Evolutionary conservation across 805 yeast species (phyloP).

Genomic region (Brettanomyces sp.): DNA sequence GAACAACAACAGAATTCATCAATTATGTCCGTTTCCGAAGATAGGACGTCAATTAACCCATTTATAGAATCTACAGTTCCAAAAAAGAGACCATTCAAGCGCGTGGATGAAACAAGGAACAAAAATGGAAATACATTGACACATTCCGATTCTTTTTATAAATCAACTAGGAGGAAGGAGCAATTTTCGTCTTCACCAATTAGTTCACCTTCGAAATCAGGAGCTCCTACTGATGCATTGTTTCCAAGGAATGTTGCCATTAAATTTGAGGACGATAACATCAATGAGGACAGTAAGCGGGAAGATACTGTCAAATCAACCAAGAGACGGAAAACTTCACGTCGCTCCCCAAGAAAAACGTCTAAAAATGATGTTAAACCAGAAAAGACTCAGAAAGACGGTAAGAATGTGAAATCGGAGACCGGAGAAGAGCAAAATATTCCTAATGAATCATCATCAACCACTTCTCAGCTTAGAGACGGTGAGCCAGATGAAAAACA

Average conservation of each 20-base stretch:
- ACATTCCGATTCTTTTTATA: conserved; percentile 14
- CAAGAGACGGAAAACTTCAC: neutral
- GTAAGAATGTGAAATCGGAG: too few species aligned
- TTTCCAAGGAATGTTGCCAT: conserved; percentile 6
- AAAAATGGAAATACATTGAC: conserved; percentile 10
- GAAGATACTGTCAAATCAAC: neutral
- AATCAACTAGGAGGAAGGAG: conserved; percentile 14
- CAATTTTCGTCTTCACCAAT: conserved; percentile 14
- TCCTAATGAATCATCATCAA: too few species aligned
- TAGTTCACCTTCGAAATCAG: neutral
- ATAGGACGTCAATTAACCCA: neutral
- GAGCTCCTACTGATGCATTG: neutral
- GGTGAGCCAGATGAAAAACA: too few species aligned
- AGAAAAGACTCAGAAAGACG: too few species aligned
- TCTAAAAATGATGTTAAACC: too few species aligned
- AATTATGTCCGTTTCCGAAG: neutral
- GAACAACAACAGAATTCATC: neutral
- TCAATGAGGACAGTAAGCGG: neutral
- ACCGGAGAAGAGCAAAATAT: too few species aligned
- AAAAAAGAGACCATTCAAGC: conserved; percentile 6
- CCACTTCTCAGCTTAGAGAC: too few species aligned
- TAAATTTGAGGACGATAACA: conserved; percentile 1
- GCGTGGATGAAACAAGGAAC: conserved; percentile 5
- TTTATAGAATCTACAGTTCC: conserved; percentile 6
- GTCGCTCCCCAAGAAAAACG: too few species aligned